These are phyloP conservation scores for Oryza brachyantha DNA, from an alignment of 176 grass and related monocot genomes.

Conservation along the genomic window DNA sequence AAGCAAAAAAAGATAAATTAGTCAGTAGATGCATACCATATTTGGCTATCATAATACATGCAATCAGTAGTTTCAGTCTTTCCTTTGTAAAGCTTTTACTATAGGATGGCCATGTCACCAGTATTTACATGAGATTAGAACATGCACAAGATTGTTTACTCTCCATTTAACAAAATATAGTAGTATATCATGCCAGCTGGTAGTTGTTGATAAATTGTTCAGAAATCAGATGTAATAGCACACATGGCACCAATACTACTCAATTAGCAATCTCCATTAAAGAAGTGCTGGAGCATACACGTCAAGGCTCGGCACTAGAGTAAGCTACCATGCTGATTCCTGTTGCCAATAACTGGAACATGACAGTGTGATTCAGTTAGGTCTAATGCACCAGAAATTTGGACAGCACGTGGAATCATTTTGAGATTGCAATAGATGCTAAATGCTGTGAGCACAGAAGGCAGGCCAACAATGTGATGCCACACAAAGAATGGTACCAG, in stretches of 20 bases:
- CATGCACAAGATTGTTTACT: neutral
- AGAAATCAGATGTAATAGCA: neutral
- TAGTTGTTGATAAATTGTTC: neutral
- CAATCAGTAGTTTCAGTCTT: neutral
- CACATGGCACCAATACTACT: neutral
- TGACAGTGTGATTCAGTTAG: neutral
- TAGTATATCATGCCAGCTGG: no score
- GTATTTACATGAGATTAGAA: neutral
- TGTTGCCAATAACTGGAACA: conserved; percentile 28
- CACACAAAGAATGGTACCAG: neutral
- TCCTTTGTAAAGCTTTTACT: neutral
- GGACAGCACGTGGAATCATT: neutral
- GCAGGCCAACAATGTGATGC: neutral
- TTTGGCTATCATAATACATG: neutral
- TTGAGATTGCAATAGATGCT: conserved; percentile 14
- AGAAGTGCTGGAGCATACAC: neutral
- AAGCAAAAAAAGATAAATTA: neutral
- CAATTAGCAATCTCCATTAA: neutral
- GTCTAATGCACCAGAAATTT: neutral
- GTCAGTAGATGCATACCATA: neutral
- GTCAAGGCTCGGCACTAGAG: neutral
- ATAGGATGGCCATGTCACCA: neutral
- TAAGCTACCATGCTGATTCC: conserved; percentile 12
- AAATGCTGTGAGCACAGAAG: neutral
- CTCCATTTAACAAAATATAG: neutral